These are phyloP conservation scores for Fomitopsis serialis DNA, from an alignment of 768 basidiomycete genomes.

Conservation along the genomic window DNA sequence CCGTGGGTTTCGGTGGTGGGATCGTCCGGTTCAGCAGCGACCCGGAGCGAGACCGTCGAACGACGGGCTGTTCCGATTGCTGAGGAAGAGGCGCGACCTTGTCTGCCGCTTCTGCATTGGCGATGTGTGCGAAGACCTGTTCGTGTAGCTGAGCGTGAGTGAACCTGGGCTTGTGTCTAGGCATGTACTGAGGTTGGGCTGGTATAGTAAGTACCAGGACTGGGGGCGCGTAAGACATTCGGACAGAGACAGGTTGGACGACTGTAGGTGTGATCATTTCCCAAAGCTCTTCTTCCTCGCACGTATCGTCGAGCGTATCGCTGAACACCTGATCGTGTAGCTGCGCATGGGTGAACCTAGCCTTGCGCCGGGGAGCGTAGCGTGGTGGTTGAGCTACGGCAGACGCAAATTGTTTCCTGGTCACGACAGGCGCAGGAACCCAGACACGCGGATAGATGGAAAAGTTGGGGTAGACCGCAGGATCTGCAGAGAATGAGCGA, in stretches of 20 bases:
- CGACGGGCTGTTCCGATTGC: background rate
- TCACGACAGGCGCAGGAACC: background rate
- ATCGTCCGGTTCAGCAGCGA: conserved; percentile 8
- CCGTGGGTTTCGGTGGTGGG: background rate
- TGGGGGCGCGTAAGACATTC: background rate
- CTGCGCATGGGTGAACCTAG: conserved; percentile 12
- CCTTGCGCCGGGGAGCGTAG: background rate
- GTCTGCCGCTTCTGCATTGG: conserved; percentile 18
- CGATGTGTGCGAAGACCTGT: conserved; percentile 4
- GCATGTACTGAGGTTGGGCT: background rate
- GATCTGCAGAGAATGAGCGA: background rate
- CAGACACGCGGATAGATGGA: background rate
- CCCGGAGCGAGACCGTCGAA: conserved; percentile 5
- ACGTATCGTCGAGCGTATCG: background rate
- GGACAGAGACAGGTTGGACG: background rate
- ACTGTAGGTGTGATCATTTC: background rate
- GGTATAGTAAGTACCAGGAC: background rate
- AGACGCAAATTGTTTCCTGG: background rate
- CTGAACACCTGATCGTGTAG: conserved; percentile 12
- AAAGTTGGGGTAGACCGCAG: background rate
- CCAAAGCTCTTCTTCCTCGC: background rate
- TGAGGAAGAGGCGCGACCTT: conserved; percentile 12
- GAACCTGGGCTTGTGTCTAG: conserved; percentile 3
- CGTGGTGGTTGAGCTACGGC: background rate
- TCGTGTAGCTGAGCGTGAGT: conserved; percentile 2